Percentiles rank a stretch among this genome's conserved stretches.
These are phyloP conservation scores for Komagataella pseudopastoris DNA, from an alignment of 805 yeast genomes.

Conservation along the genomic window DNA sequence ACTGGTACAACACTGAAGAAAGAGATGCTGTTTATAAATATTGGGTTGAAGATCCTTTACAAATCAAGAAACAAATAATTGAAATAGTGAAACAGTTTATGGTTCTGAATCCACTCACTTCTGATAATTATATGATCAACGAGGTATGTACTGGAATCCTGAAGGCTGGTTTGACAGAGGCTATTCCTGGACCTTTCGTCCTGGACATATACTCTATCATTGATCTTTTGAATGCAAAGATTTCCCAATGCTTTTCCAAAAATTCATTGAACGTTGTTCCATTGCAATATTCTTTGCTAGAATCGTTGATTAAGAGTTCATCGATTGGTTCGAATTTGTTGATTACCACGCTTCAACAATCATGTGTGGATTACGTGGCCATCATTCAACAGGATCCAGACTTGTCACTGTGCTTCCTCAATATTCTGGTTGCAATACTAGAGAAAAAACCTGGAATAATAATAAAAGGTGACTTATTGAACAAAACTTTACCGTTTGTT, in stretches of 20 bases:
- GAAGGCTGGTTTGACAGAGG: conserved; percentile 51
- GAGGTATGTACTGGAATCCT: conserved; percentile 54
- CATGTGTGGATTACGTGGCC: conserved; percentile 22
- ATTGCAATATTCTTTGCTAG: conserved; percentile 28
- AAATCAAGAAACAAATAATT: conserved; percentile 27
- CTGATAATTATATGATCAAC: conserved; percentile 33
- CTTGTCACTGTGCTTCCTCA: conserved; percentile 33
- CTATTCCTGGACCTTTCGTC: conserved; percentile 53
- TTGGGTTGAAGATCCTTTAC: conserved; percentile 36
- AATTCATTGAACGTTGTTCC: conserved; percentile 23
- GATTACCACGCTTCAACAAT: conserved; percentile 20
- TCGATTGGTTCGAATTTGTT: conserved; percentile 18
- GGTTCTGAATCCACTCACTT: conserved; percentile 20
- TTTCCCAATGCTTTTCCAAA: conserved; percentile 12
- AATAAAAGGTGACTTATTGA: conserved; percentile 13
- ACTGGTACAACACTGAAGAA: conserved; percentile 21
- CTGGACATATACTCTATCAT: conserved; percentile 27
- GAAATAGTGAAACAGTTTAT: conserved; percentile 28
- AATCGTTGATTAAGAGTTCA: conserved; percentile 25
- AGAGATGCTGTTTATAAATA: conserved; percentile 16
- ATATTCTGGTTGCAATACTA: conserved; percentile 34
- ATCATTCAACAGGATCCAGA: conserved; percentile 44
- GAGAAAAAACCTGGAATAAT: conserved; percentile 36
- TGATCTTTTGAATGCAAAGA: conserved; percentile 22
- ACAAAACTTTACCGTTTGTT: conserved; percentile 18